phyloP scores from a whole-genome alignment of 305 asterid genomes.

The Fraxinus dipetala region DNA sequence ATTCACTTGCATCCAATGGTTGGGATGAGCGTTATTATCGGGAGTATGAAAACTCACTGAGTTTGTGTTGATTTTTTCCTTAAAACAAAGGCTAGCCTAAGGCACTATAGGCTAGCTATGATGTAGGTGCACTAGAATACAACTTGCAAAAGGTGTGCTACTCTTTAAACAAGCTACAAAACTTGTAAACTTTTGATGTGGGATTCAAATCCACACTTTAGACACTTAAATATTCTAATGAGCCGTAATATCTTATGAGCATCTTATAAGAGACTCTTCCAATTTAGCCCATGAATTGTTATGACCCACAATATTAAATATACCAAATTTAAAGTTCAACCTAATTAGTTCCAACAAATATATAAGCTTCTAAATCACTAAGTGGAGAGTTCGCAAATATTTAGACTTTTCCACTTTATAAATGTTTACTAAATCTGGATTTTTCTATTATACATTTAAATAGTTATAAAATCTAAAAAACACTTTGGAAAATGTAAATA shows the following conservation, averaged over 20 bases:
- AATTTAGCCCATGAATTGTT: neutral
- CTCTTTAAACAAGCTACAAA: neutral
- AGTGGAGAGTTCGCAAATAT: neutral
- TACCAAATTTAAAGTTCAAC: neutral
- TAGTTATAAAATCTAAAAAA: neutral
- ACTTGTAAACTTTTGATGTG: neutral
- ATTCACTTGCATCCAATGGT: neutral
- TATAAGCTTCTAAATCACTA: neutral
- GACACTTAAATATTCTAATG: neutral
- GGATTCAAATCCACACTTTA: neutral
- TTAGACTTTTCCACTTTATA: neutral
- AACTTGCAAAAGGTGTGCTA: neutral
- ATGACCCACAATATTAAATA: neutral
- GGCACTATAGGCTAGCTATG: neutral
- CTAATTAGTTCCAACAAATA: neutral
- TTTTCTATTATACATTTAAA: neutral
- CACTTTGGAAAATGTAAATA: neutral
- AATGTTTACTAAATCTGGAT: neutral
- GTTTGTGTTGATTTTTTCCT: neutral
- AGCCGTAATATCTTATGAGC: neutral
- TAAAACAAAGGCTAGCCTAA: neutral
- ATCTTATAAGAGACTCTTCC: neutral
- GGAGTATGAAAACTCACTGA: neutral
- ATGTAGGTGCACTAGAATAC: neutral
- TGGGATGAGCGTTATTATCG: neutral